Evolutionary conservation across 2,329 filamentous ascomycete species (phyloP).

Genomic region (Chalara sp.): DNA sequence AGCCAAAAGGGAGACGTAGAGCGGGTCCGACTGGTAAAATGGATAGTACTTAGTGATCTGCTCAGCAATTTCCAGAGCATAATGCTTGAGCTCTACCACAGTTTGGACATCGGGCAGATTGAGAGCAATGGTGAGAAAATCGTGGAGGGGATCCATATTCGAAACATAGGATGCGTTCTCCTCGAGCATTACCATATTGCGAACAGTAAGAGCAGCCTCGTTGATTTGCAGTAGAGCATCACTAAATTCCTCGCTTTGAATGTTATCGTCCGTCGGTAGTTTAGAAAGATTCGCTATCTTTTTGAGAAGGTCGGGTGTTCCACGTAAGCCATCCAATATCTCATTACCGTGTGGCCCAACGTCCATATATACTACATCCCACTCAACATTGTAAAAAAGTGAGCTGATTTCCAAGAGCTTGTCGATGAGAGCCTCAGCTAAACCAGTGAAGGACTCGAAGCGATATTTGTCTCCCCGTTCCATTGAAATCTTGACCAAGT

Average conservation of each 20-base stretch:
- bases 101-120: constrained; percentile 67
- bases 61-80: constrained; percentile 85
- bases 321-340: constrained; percentile 56
- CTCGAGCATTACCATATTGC: constrained; percentile 91
- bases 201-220: constrained; percentile 79
- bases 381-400: constrained; percentile 76
- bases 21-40: constrained; percentile 64
- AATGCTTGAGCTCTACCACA: constrained; percentile 80
- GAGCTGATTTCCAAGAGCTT: constrained; percentile 74
- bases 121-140: constrained; percentile 76
- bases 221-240: constrained; percentile 70
- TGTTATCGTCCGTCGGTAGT: constrained; percentile 55
- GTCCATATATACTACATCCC: constrained; percentile 70
- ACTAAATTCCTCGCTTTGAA: constrained; percentile 65
- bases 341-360: constrained; percentile 45
- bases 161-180: constrained; percentile 83
- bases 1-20: constrained; percentile 68
- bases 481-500: constrained; percentile 90
- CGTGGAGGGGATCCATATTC: constrained; percentile 67
- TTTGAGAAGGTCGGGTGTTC: constrained; percentile 66
- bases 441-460: constrained; percentile 82
- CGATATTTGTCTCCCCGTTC: constrained; percentile 94
- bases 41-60: constrained; percentile 78
- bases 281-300: constrained; percentile 59
- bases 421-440: constrained; percentile 82